Conservation (phyloP, 495 filamentous ascomycete genomes). For the Penicilliopsis zonata region DNA sequence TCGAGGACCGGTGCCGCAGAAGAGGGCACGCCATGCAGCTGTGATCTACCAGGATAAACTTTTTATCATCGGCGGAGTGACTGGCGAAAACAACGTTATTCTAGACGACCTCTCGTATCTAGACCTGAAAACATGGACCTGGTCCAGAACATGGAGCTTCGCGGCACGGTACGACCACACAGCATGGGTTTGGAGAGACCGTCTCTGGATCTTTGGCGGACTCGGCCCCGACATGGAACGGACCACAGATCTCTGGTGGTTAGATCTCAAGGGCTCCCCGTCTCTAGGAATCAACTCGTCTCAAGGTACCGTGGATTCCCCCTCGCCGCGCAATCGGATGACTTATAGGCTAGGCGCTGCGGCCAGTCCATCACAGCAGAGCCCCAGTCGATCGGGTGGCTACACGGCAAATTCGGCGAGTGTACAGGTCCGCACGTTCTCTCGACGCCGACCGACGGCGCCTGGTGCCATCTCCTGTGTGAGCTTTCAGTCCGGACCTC, state of each 20-base stretch:
- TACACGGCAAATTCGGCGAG: conserved; percentile 86
- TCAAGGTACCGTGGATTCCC: conserved; percentile 49
- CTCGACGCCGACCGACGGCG: conserved; percentile 57
- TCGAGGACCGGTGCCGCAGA: conserved; percentile 69
- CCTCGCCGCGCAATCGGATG: conserved; percentile 12
- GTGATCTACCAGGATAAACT: conserved; percentile 93
- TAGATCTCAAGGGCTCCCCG: conserved; percentile 82
- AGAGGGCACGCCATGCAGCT: conserved; percentile 83
- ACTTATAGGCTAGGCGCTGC: conserved; percentile 34
- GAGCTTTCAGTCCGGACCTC: conserved; percentile 77
- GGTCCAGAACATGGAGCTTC: conserved; percentile 93
- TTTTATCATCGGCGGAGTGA: conserved; percentile 85
- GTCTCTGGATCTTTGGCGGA: conserved; percentile 96
- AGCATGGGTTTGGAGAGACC: conserved; percentile 79
- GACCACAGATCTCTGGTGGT: conserved; percentile 88
- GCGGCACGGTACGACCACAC: conserved; percentile 89
- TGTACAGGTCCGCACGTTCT: conserved; percentile 66
- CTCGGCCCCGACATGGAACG: conserved; percentile 92
- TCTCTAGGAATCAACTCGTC: conserved; percentile 64
- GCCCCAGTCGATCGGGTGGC: conserved; percentile 47
- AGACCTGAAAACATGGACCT: conserved; percentile 94
- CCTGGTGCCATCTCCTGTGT: conserved; percentile 84
- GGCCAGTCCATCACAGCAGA: conserved; percentile 26
- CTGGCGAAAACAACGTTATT: conserved; percentile 75
- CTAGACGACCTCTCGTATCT: conserved; percentile 93